These are phyloP conservation scores for Ceratobasidium sp. DNA, from an alignment of 1,284 basidiomycete genomes.

Conservation along the genomic window DNA sequence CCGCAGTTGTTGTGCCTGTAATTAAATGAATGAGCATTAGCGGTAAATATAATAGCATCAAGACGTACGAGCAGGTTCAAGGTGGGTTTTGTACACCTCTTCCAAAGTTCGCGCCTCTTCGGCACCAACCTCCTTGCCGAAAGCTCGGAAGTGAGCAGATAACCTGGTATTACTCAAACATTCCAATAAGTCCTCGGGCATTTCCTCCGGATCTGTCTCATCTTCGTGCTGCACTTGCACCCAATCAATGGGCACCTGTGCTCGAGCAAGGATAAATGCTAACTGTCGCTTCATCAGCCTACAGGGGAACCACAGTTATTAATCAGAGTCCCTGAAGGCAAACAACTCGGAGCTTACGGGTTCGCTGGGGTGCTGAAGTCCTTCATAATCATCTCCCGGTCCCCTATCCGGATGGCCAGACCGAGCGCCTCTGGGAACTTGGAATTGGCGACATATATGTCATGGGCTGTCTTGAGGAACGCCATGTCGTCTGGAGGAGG, in stretches of 20 bases:
- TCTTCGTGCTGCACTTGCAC: slow-evolving; percentile 69
- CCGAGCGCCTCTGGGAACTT: slow-evolving; percentile 92
- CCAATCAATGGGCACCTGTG: slow-evolving; percentile 93
- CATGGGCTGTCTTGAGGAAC: slow-evolving; percentile 90
- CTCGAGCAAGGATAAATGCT: slow-evolving; percentile 90
- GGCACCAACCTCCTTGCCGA: slow-evolving; percentile 95
- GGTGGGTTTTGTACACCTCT: slow-evolving; percentile 97
- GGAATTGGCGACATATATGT: slow-evolving; percentile 86
- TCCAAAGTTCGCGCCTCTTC: slow-evolving; percentile 90
- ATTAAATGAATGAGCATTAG: slow-evolving; percentile 11
- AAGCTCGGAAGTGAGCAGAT: slow-evolving; percentile 85
- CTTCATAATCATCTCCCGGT: slow-evolving; percentile 74
- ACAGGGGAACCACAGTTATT: not conserved
- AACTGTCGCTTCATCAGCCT: slow-evolving; percentile 95
- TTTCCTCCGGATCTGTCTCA: slow-evolving; percentile 65
- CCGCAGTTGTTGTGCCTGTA: slow-evolving; percentile 68
- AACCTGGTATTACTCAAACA: slow-evolving; percentile 85
- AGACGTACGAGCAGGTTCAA: slow-evolving; percentile 81
- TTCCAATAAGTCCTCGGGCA: slow-evolving; percentile 83
- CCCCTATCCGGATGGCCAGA: slow-evolving; percentile 85
- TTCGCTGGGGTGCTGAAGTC: slow-evolving; percentile 90
- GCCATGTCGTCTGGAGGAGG: slow-evolving; percentile 91
- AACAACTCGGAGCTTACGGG: slow-evolving; percentile 59
- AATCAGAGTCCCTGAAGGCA: not conserved
- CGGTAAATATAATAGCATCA: not conserved